Conservation (phyloP, 495 filamentous ascomycete species). For the Evansstolkia leycettana region DNA sequence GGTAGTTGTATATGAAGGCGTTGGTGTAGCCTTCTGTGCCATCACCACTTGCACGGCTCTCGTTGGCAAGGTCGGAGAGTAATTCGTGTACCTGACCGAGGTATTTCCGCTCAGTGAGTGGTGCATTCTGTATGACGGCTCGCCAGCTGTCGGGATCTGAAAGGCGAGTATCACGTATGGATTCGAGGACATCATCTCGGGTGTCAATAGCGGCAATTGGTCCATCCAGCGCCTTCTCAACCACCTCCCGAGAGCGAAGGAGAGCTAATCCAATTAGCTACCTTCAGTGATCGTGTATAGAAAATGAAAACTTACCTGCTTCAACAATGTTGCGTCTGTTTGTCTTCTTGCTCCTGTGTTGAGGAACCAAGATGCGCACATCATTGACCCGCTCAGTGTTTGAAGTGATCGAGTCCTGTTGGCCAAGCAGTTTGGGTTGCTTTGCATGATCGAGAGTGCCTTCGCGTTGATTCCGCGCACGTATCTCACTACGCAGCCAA, state of each 20-base stretch:
- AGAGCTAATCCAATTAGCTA: constrained; percentile 36
- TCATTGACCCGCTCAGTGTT: constrained; percentile 47
- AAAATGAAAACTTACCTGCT: constrained; percentile 34
- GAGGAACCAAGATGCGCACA: constrained; percentile 69
- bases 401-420: constrained; percentile 21
- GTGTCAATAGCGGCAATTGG: constrained; percentile 85
- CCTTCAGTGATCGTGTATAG: constrained; percentile 5
- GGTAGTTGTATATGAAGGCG: constrained; percentile 72
- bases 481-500: constrained; percentile 73
- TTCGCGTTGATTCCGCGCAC: constrained; percentile 59
- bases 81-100: constrained; percentile 77
- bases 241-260: constrained; percentile 44
- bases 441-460: constrained; percentile 30
- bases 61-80: constrained; percentile 47
- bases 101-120: constrained; percentile 71
- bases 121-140: constrained; percentile 62
- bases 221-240: constrained; percentile 54
- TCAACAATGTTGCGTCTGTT: constrained; percentile 79
- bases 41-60: constrained; percentile 21
- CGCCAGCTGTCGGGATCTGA: constrained; percentile 82
- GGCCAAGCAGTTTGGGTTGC: constrained; percentile 33
- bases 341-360: constrained; percentile 79
- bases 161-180: constrained; percentile 61
- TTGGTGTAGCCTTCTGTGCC: constrained; percentile 43
- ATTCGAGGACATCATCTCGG: constrained; percentile 71